phyloP scores from a whole-genome alignment of 2,329 filamentous ascomycete genomes.

The Xylaria sp. region DNA sequence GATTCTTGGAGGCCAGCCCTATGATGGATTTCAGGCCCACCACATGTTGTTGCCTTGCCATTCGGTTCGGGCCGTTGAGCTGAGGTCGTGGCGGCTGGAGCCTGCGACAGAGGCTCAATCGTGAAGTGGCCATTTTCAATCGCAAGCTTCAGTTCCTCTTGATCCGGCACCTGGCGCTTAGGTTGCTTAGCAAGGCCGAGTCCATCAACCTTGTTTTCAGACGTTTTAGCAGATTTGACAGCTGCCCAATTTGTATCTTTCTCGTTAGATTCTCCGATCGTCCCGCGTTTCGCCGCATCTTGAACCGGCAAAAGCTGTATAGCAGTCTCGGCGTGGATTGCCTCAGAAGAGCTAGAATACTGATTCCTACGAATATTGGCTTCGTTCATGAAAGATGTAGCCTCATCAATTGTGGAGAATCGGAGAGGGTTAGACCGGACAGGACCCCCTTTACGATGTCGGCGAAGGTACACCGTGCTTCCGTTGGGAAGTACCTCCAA shows the following conservation, averaged over 20 bases:
- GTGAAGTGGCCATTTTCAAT: background rate
- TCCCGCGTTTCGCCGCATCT: background rate
- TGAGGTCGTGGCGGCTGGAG: too few species aligned
- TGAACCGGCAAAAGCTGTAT: background rate
- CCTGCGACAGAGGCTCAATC: background rate
- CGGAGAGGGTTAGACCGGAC: conserved; percentile 9
- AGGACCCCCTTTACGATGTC: background rate
- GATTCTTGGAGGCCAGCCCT: too few species aligned
- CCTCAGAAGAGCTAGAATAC: background rate
- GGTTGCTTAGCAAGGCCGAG: background rate
- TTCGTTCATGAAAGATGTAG: conserved; percentile 11
- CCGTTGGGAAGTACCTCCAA: conserved; percentile 8
- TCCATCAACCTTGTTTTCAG: background rate
- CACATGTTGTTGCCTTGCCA: too few species aligned
- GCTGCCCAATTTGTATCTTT: background rate
- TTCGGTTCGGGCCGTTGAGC: too few species aligned
- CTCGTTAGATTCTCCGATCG: background rate
- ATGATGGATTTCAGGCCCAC: too few species aligned
- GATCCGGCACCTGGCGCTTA: background rate
- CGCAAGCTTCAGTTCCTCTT: background rate
- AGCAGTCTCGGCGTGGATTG: background rate
- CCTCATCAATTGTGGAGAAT: conserved; percentile 19
- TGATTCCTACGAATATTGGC: background rate
- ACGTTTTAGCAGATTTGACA: background rate
- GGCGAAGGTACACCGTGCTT: conserved; percentile 23